Evolutionary conservation across 495 filamentous ascomycete genomes (phyloP), one percentile per base, ranked within the genome.

Genomic region (Cercophora scortea): DNA sequence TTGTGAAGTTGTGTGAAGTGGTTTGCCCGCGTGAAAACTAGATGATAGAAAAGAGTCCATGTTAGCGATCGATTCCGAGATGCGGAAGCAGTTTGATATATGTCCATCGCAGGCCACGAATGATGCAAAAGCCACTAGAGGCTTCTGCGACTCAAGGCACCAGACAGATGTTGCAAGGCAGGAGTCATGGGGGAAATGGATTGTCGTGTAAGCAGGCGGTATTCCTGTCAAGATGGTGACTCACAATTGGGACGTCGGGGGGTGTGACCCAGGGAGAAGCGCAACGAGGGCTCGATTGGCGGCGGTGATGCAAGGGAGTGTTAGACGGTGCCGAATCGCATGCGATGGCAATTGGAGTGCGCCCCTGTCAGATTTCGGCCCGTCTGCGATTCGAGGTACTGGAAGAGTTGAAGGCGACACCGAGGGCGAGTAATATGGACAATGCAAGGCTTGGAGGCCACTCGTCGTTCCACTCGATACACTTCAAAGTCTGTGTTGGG

Each of bases 221-320:
- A 47, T 38, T 39, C 47, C 50, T 53, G 49, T 56, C 61, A 62
- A 52, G 56, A 53, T 54, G 16, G 43, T 45, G 43, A 45, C 43
- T 45, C 43, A 45, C 43, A 45, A 42, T 11, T 45, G 17, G 43
- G 17, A 32, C 43, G 43, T 45, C 43, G 43, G n/a, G n/a, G 32
- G 8, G 17, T 67, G 67, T 73, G 72, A 75, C 72, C 72, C 69
- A 75, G 68, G 61, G 13, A 11, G 36, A 38, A 38, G 13, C 36
- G 36, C 3, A 38, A 38, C 3, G 2, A 11, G 13, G 61, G 62
- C 61, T 64, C 35, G 60, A 58, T 44, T 50, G 62, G 61, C 53
- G 58, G 66, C 62, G 61, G 64, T 61, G 67, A 63, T 66, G 59
- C 67, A 64, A 58, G 49, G 51, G 56, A 58, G 60, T 52, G 51